A percentile compares a stretch with the other conserved stretches of the same genome.
These are phyloP conservation scores for Saccharomyces uvarum DNA, from an alignment of 1,139 yeast genomes.

Conservation along the genomic window DNA sequence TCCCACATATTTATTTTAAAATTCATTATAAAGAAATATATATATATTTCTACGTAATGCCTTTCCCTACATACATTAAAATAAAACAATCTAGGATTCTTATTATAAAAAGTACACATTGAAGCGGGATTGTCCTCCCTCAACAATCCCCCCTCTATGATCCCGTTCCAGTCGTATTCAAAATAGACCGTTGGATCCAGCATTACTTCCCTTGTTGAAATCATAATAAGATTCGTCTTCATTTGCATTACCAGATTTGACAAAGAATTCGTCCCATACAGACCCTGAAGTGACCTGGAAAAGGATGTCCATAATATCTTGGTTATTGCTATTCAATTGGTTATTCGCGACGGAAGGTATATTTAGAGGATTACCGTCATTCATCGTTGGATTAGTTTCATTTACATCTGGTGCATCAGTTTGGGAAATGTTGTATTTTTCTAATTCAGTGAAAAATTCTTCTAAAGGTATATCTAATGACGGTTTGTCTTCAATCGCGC, in stretches of 20 bases:
- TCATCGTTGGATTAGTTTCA: background rate
- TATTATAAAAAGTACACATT: background rate
- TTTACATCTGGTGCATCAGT: constrained; percentile 6
- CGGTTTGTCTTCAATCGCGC: background rate
- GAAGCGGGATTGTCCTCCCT: background rate
- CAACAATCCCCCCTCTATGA: background rate
- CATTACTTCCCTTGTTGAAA: background rate
- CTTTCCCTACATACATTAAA: background rate
- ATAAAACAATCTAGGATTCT: background rate
- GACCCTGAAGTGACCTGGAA: constrained; percentile 61
- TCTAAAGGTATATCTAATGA: constrained; percentile 15
- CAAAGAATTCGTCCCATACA: constrained; percentile 72
- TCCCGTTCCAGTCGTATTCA: background rate
- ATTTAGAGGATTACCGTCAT: constrained; percentile 6
- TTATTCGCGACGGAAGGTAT: background rate
- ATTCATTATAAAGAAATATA: too few relatives aligned
- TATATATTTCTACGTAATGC: too few relatives aligned
- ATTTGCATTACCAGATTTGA: constrained; percentile 4
- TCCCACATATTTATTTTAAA: too few relatives aligned
- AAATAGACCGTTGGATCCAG: background rate
- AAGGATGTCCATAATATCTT: constrained; percentile 52
- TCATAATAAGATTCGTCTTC: background rate
- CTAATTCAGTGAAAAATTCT: constrained; percentile 24
- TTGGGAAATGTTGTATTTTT: constrained; percentile 13
- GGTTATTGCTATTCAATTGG: constrained; percentile 39